Evolutionary conservation across 371 early-diverging fungal species (phyloP).

Genomic region (Actinomortierella wolfii): DNA sequence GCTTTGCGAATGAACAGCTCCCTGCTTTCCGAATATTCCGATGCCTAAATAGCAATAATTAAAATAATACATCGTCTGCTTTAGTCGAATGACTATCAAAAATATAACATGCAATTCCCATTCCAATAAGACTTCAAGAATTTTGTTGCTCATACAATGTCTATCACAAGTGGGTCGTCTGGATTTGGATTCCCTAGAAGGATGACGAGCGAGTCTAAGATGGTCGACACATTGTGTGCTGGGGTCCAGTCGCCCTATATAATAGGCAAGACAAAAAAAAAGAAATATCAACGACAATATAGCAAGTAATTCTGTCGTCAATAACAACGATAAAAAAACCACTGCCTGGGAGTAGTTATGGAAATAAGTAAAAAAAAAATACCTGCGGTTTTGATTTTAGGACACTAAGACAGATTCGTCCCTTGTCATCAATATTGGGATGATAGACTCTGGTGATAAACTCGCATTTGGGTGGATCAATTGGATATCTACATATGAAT

Average conservation of each 20-base stretch:
- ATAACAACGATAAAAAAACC: not conserved
- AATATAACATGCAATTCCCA: too few species aligned
- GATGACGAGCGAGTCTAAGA: slow-evolving; percentile 25
- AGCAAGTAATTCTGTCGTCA: too few species aligned
- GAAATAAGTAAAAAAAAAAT: not conserved
- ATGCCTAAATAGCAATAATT: slow-evolving; percentile 36
- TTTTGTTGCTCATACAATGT: slow-evolving; percentile 17
- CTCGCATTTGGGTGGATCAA: slow-evolving; percentile 40
- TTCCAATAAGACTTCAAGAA: too few species aligned
- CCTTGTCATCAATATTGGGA: slow-evolving; percentile 45
- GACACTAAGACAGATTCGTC: slow-evolving; percentile 39
- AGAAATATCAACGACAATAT: not conserved
- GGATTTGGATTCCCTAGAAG: slow-evolving; percentile 44
- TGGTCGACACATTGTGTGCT: slow-evolving; percentile 25
- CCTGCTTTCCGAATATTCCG: slow-evolving; percentile 35
- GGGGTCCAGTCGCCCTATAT: slow-evolving; percentile 36
- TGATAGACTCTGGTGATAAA: slow-evolving; percentile 39
- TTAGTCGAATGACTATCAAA: too few species aligned
- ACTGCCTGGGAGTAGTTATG: not conserved
- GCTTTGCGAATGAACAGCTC: slow-evolving; percentile 31
- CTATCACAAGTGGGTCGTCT: slow-evolving; percentile 40
- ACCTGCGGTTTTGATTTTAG: slow-evolving; percentile 27
- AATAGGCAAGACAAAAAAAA: not conserved
- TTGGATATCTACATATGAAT: slow-evolving; percentile 37
- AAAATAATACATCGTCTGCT: too few species aligned